A percentile compares a stretch with the other conserved stretches of the same genome.
These are phyloP conservation scores for Thielaviopsis ethacetica DNA, from an alignment of 2,329 filamentous ascomycete species.

Conservation along the genomic window DNA sequence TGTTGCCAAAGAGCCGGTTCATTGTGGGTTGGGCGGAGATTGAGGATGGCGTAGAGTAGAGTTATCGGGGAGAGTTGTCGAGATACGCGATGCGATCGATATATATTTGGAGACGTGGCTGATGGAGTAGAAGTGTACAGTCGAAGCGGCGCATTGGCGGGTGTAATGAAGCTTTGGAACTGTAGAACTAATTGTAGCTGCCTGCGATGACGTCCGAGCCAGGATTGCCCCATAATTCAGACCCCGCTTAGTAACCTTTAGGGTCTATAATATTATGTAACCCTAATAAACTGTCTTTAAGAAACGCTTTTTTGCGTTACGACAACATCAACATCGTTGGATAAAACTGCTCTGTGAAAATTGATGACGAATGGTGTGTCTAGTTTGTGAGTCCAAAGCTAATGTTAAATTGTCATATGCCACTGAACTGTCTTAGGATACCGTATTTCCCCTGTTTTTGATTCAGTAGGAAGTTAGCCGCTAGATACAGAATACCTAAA, in stretches of 20 bases:
- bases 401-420: no score
- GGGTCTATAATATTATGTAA: not conserved
- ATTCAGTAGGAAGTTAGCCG: no score
- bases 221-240: not conserved
- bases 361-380: no score
- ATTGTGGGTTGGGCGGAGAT: conserved; percentile 32
- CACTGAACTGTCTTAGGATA: no score
- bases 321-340: no score
- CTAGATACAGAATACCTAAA: no score
- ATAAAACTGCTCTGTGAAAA: no score
- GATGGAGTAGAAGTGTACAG: not conserved
- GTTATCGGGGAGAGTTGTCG: not conserved
- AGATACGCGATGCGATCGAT: no score
- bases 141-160: not conserved
- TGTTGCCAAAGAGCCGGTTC: conserved; percentile 92
- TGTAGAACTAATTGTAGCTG: not conserved
- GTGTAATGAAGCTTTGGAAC: not conserved
- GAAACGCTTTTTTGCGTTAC: no score
- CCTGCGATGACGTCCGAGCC: not conserved
- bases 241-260: not conserved
- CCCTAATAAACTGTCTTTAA: not conserved
- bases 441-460: no score
- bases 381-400: no score
- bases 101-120: not conserved
- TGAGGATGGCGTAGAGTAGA: no score